Evolutionary conservation across 2,329 filamentous ascomycete species (phyloP).

Genomic region (Claviceps pazoutovae): DNA sequence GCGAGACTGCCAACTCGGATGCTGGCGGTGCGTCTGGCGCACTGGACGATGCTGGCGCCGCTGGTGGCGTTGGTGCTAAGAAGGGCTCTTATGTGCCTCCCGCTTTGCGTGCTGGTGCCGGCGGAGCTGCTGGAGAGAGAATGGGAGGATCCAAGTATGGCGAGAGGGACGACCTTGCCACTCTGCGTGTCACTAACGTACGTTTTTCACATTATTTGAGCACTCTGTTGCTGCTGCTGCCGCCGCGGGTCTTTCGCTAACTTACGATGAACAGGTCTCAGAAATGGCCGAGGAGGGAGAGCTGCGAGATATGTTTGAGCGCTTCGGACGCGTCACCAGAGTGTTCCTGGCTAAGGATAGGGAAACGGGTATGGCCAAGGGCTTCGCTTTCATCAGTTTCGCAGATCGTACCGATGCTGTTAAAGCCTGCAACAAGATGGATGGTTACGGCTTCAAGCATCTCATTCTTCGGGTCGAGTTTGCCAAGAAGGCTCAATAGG

Average conservation of each 20-base stretch:
- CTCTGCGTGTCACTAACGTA: conserved; percentile 94
- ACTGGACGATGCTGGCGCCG: conserved; percentile 30
- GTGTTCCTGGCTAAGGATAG: conserved; percentile 97
- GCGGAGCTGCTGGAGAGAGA: conserved; percentile 55
- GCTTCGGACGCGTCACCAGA: conserved; percentile 89
- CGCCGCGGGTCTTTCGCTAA: conserved; percentile 11
- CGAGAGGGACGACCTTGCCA: conserved; percentile 92
- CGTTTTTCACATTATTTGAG: conserved; percentile 24
- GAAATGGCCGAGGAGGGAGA: conserved; percentile 95
- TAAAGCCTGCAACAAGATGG: conserved; percentile 93
- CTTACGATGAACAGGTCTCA: conserved; percentile 49
- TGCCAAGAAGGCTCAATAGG: conserved; percentile 54
- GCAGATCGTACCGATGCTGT: conserved; percentile 80
- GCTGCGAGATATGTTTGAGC: conserved; percentile 93
- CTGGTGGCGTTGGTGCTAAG: conserved; percentile 45
- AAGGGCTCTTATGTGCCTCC: conserved; percentile 87
- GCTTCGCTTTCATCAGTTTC: conserved; percentile 97
- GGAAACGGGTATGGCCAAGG: conserved; percentile 91
- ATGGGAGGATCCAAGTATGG: conserved; percentile 71
- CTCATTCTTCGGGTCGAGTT: conserved; percentile 79
- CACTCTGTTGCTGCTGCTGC: not conserved
- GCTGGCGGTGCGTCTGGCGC: conserved; percentile 33
- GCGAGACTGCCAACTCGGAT: conserved; percentile 42
- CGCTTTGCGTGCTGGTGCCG: conserved; percentile 54
- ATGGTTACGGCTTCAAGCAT: conserved; percentile 84